Base-by-base conservation (phyloP, 129 eudicot genomes). In the Saussurea involucrata region DNA sequence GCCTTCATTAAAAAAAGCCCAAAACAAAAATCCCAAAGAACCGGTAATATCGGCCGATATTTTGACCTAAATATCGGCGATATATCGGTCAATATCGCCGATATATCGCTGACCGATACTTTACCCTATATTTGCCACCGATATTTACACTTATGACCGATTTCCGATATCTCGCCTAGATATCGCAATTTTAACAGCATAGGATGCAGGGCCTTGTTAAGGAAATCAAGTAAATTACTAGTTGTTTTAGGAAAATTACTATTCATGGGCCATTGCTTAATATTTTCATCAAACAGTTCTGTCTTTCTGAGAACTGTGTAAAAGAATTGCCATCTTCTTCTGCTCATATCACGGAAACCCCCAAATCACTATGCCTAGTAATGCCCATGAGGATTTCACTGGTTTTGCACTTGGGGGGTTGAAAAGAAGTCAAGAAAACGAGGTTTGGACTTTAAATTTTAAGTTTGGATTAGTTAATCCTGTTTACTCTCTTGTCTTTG, bases 211-310 rank as follows among this genome's bases (percentile, higher is more conserved):
- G 31, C 12, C n/a, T 40, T 76, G 49, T 66, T 20, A 29, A 33
- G 73, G 33, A 76, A 53, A 67, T 24, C n/a, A 63, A 36, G 65
- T 75, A 36, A 63, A 29, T 76, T 29, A 64, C 12, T 8, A 40
- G 79, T 25, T 76, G 44, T 40, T 32, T 77, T 77, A 68, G 60
- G 75, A 33, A 77, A 55, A 0, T 68, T 77, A 8, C 27, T 8
- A 58, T 55, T 68, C 24, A 27, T 32, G 29, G 67, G 60, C 1
- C 61, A 53, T 17, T 53, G 61, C 60, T 49, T 49, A 17, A 1
- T 15, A 15, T 49, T 13, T 49, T 17, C 21, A 17, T 49, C 60
- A 17, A 49, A 49, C 2, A 17, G 60, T 49, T 49, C 0, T 49
- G 60, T 49, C 60, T 49, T 49, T 49, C 21, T 49, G 60, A 49